These are phyloP conservation scores for Cucurbita moschata DNA, from an alignment of 306 rosid species.

Conservation along the genomic window DNA sequence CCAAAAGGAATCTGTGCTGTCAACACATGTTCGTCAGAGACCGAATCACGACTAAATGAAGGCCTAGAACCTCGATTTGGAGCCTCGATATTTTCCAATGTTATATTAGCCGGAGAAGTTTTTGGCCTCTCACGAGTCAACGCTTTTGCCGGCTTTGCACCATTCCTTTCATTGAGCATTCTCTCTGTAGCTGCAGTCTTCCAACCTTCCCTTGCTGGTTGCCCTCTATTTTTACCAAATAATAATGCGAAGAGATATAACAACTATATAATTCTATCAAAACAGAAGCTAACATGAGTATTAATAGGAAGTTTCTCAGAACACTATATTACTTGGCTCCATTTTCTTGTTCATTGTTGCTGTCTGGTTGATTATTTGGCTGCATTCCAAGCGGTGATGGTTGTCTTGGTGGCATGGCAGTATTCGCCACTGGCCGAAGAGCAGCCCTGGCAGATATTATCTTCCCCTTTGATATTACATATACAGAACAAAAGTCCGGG, in stretches of 20 bases:
- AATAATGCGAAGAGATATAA: neutral
- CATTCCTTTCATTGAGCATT: conserved; percentile 1
- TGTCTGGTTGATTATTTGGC: conserved; percentile 12
- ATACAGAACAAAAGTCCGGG: conserved; percentile 67
- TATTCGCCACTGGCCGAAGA: conserved; percentile 30
- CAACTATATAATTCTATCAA: neutral
- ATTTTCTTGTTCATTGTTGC: conserved; percentile 21
- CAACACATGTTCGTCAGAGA: conserved; percentile 25
- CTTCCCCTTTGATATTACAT: conserved; percentile 76
- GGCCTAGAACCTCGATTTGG: conserved; percentile 20
- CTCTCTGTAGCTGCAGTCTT: conserved; percentile 24
- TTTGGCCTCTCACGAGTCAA: conserved; percentile 29
- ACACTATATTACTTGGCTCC: conserved; percentile 24
- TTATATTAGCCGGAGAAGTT: conserved; percentile 21
- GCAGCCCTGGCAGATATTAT: conserved; percentile 50
- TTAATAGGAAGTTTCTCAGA: neutral
- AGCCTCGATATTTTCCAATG: conserved; percentile 28
- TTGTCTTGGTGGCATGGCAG: conserved; percentile 29
- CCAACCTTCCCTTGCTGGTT: conserved; percentile 13
- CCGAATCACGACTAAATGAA: conserved; percentile 17
- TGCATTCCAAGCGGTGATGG: conserved; percentile 13
- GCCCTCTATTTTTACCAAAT: conserved; percentile 21
- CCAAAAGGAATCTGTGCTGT: conserved; percentile 13
- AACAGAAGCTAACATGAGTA: neutral
- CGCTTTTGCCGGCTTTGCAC: neutral